Evolutionary conservation across 371 early-diverging fungal genomes (phyloP).

Genomic region (Fennellomyces sp.): DNA sequence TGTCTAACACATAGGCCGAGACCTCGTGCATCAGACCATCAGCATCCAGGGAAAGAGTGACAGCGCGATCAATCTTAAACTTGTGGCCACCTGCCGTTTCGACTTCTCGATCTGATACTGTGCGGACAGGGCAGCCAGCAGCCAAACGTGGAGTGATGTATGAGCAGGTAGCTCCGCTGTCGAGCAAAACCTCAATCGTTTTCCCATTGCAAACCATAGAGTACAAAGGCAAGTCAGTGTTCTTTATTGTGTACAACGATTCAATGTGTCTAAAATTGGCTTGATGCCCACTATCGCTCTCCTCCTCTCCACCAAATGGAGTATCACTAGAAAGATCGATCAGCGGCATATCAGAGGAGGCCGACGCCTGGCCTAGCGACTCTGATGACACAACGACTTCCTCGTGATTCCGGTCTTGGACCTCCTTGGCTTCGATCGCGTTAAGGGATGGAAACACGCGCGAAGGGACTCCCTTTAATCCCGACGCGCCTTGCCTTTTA

Average conservation of each 20-base stretch:
- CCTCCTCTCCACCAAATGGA: no score
- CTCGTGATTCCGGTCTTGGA: not conserved
- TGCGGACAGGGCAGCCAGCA: not conserved
- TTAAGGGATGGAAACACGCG: not conserved
- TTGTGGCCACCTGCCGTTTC: slow-evolving; percentile 8
- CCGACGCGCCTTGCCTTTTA: slow-evolving; percentile 1
- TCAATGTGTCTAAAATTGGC: no score
- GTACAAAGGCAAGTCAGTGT: no score
- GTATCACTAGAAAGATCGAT: no score
- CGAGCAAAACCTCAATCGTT: no score
- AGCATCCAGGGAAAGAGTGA: no score
- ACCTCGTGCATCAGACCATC: not conserved
- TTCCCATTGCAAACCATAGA: no score
- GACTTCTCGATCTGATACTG: not conserved
- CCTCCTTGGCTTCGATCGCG: not conserved
- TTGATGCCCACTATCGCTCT: no score
- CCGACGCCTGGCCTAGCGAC: not conserved
- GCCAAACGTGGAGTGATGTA: not conserved
- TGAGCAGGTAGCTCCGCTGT: not conserved
- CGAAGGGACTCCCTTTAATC: not conserved
- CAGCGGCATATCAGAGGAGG: not conserved
- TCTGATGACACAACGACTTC: not conserved
- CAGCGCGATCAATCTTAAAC: not conserved
- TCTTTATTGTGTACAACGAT: no score
- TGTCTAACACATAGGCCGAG: slow-evolving; percentile 4